Evolutionary conservation across 2,329 filamentous ascomycete genomes (phyloP), one percentile per base, ranked within the genome.

Genomic region (Xylaria sp.): DNA sequence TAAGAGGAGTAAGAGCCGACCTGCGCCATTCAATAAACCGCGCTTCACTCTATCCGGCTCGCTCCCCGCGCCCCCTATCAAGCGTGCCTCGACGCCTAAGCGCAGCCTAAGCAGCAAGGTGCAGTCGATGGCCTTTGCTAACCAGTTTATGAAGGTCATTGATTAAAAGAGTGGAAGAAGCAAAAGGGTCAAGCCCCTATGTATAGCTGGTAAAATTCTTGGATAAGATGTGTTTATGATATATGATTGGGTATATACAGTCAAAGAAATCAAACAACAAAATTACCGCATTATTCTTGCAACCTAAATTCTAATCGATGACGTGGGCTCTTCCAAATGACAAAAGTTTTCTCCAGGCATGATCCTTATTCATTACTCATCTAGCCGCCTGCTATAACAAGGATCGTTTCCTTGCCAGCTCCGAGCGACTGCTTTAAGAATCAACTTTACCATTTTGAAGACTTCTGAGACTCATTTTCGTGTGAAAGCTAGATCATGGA

Each of bases 61-160:
- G 15, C 52, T 39, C 4, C 50, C 58, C 25, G 7, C 25, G 25
- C 15, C 55, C 15, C 25, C 61, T 31, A 37, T 31, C 28, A 63
- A 71, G 67, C 70, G 69, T 59, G 55, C 55, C 64, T 56, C 37
- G 25, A 57, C 23, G 25, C 18, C 52, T 44, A 69, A 71, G 66
- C 66, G 63, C 59, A 63, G 66, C 34, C 25, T 68, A 34, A 34
- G 57, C 65, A 34, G 55, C 65, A 66, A 69, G 66, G 73, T 71
- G 70, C 69, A 63, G 50, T 44, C 65, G 48, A 63, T 67, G 62
- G 67, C 72, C 62, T 66, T 73, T 50, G 72, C 74, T 51, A 76
- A 74, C 68, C 74, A 74, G 62, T 76, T 72, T 69, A 78, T 78
- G 77, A 76, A 77, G 65, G 76, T 73, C n/a, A 61, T 78, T 23